Base-by-base conservation (phyloP, 2,329 filamentous ascomycete species). In the Dactylella cylindrospora region DNA sequence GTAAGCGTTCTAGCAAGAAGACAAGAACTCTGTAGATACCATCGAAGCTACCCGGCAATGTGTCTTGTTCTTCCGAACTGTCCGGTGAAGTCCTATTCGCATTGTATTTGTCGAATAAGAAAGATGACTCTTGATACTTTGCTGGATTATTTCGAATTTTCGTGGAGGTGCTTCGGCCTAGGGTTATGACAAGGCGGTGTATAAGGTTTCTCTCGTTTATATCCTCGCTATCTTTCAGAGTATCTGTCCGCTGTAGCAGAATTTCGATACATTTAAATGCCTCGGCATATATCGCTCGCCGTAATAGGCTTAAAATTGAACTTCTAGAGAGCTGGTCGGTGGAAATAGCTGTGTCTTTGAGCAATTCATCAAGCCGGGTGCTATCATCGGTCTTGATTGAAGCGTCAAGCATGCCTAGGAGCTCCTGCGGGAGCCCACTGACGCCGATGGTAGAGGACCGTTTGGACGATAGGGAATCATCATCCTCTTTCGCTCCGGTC, bases 181-280 rank as follows among this genome's bases (percentile, higher is more conserved):
- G 94, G 15, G 90, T 85, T 60, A 97, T 94, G 33, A 98, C 86
- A 2, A 97, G 78, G 6, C 93, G 84, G 72, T 98, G 93, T 41
- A 98, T 82, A 71, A 89, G 93, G 71, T 96, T 98, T 9, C 93
- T 85, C 68, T 86, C 84, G 73, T 97, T 95, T 70, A 98, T 89
- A 70, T 97, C 93, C 67, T 95, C 88, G 2, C 86, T 81, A 70
- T 95, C 90, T 43, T 95, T 84, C 2, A 97, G 78, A 1, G 81
- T 84, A 36, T 83, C 79, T 45, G 93, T 78, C 33, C 83, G 79
- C 8, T 77, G 74, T 2, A 98, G 73, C 1, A 97, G 78, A 55
- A 80, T 80, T n/a, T 80, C 75, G 43, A 96, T 86, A 69, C 83
- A 90, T 19, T 77, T 73, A 68, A 80, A 84, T 0, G 87, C 82